Evolutionary conservation across 1,284 basidiomycete genomes (phyloP).

Genomic region (Singerocomus inundabilis): DNA sequence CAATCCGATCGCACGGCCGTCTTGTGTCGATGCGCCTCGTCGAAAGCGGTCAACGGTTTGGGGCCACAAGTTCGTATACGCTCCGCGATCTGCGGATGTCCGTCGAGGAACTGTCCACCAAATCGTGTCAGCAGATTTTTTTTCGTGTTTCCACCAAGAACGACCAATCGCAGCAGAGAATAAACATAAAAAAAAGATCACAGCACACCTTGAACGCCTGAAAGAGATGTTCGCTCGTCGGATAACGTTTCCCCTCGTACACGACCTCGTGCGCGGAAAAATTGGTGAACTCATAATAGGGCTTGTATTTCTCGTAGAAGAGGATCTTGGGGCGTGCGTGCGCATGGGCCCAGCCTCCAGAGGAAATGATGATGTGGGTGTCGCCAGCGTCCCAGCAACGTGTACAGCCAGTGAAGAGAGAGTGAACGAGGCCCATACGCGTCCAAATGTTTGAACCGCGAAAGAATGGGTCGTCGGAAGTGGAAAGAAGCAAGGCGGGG

Average conservation of each 20-base stretch:
- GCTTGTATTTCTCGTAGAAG: conserved; percentile 59
- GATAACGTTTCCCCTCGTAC: conserved; percentile 55
- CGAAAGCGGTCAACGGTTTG: conserved; percentile 32
- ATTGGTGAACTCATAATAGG: conserved; percentile 65
- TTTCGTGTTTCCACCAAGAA: no score
- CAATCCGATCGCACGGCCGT: conserved; percentile 33
- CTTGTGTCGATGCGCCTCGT: conserved; percentile 35
- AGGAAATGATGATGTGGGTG: conserved; percentile 29
- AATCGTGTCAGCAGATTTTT: conserved; percentile 12
- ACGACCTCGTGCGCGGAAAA: conserved; percentile 60
- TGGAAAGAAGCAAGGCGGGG: not conserved
- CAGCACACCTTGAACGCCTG: conserved; percentile 60
- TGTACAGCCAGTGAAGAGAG: conserved; percentile 17
- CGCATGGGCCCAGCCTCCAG: conserved; percentile 25
- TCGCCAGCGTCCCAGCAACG: conserved; percentile 29
- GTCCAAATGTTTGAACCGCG: not conserved
- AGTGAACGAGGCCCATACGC: conserved; percentile 21
- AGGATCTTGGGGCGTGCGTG: conserved; percentile 39
- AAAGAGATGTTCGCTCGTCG: conserved; percentile 68
- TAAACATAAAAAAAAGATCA: no score
- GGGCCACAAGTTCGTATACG: conserved; percentile 31
- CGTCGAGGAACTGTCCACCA: conserved; percentile 28
- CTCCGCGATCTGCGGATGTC: conserved; percentile 35
- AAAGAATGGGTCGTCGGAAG: not conserved
- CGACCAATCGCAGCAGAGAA: no score